Percentiles rank a stretch among this genome's conserved stretches.
phyloP scores from a whole-genome alignment of 371 early-diverging fungal genomes.

The Mucor racemosus region DNA sequence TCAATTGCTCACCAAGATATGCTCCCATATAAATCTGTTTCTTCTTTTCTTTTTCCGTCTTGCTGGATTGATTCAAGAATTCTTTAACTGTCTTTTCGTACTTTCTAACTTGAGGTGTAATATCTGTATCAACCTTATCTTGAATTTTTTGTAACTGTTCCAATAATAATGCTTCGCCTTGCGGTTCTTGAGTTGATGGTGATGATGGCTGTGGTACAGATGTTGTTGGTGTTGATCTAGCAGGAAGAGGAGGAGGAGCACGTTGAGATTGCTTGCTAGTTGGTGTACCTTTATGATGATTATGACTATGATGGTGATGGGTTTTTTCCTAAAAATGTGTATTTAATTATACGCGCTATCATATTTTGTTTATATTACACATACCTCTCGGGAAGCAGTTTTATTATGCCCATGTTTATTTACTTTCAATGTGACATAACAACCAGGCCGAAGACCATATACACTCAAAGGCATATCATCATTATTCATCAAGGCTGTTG shows the following conservation, averaged over 20 bases:
- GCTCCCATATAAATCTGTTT: constrained; percentile 26
- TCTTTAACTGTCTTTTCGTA: constrained; percentile 25
- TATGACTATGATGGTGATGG: not conserved
- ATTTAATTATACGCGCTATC: not conserved
- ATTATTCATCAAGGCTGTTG: constrained; percentile 22
- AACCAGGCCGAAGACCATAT: constrained; percentile 22
- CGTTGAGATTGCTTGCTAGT: not conserved
- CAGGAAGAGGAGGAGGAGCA: not conserved
- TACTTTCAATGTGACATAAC: constrained; percentile 14
- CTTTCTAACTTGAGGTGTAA: constrained; percentile 18
- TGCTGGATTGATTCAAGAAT: constrained; percentile 6
- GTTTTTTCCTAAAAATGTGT: not conserved
- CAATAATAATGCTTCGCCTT: constrained; percentile 9
- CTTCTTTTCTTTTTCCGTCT: constrained; percentile 23
- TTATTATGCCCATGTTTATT: constrained; percentile 4
- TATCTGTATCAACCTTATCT: constrained; percentile 12
- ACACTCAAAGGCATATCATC: constrained; percentile 19
- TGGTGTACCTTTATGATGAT: not conserved
- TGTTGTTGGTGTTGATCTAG: not conserved
- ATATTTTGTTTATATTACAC: not conserved
- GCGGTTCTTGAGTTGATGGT: not conserved
- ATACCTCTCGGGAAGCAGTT: constrained; percentile 7
- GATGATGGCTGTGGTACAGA: not conserved
- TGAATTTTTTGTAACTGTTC: constrained; percentile 14
- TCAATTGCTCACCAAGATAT: constrained; percentile 29